Conservation (phyloP, 225 moss, liverwort and hornwort genomes). For the Pseudisothecium myosuroides region DNA sequence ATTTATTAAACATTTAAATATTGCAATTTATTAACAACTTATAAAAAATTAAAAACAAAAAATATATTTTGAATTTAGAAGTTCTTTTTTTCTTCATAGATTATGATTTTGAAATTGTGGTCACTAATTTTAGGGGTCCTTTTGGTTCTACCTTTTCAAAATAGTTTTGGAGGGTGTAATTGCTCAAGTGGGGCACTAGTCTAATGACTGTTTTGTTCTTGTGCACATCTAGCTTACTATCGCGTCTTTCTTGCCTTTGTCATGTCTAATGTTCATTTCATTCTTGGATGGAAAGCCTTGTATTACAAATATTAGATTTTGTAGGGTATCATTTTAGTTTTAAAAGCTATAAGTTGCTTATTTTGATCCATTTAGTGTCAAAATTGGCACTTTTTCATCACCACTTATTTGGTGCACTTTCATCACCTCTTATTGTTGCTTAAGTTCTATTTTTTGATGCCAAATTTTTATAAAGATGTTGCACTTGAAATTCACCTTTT, state of each 20-base stretch:
- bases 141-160: background rate
- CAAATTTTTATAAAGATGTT: background rate
- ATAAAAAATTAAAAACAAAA: background rate
- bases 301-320: background rate
- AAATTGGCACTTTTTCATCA: background rate
- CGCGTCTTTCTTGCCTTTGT: too few species aligned
- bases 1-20: background rate
- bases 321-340: accelerated
- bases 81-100: background rate
- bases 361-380: accelerated
- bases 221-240: accelerated
- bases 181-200: accelerated
- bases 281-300: accelerated
- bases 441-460: too few species aligned
- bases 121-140: background rate
- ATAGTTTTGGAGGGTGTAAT: background rate
- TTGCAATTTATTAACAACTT: background rate
- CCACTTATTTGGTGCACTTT: background rate
- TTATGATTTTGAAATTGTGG: background rate
- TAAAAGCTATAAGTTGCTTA: background rate
- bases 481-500: background rate
- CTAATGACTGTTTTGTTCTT: background rate
- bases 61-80: background rate
- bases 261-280: background rate
- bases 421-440: background rate